phyloP scores from a whole-genome alignment of 2,329 filamentous ascomycete species.

The Arachnopeziza araneosa region DNA sequence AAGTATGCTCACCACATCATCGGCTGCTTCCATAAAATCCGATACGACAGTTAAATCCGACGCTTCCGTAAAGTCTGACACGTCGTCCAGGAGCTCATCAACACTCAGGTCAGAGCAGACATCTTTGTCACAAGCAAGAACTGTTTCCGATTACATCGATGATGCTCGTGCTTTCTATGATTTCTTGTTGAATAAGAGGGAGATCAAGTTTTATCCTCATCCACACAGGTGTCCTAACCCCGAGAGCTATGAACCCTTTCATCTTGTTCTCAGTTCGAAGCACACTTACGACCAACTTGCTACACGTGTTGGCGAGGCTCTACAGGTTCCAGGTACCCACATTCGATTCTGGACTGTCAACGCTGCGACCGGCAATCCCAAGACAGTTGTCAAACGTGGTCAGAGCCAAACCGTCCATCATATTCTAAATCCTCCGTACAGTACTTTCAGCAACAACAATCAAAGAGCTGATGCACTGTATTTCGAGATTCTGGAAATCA shows the following conservation, averaged over 20 bases:
- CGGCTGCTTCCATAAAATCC: not conserved
- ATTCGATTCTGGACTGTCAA: constrained; percentile 89
- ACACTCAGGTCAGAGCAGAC: not conserved
- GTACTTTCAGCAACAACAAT: constrained; percentile 62
- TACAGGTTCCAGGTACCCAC: constrained; percentile 77
- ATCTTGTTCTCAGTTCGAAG: constrained; percentile 76
- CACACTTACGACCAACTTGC: constrained; percentile 85
- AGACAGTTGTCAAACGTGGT: constrained; percentile 69
- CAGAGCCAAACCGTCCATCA: constrained; percentile 61
- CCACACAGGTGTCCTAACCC: constrained; percentile 44
- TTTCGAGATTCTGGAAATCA: constrained; percentile 93
- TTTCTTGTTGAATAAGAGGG: constrained; percentile 79
- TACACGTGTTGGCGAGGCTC: constrained; percentile 71
- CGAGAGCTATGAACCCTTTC: constrained; percentile 61
- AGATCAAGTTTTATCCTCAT: constrained; percentile 71
- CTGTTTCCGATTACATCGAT: constrained; percentile 37
- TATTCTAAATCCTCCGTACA: constrained; percentile 73
- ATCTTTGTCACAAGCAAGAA: not conserved
- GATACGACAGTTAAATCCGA: not conserved
- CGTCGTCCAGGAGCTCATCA: not conserved
- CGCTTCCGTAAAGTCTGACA: not conserved
- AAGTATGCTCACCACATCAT: not conserved
- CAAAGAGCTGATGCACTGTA: constrained; percentile 75
- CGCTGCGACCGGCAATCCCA: constrained; percentile 68
- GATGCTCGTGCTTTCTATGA: constrained; percentile 89